A percentile compares a stretch with the other conserved stretches of the same genome.
These are phyloP conservation scores for Nicotiana attenuata DNA, from an alignment of 257 asterid species.

Conservation along the genomic window DNA sequence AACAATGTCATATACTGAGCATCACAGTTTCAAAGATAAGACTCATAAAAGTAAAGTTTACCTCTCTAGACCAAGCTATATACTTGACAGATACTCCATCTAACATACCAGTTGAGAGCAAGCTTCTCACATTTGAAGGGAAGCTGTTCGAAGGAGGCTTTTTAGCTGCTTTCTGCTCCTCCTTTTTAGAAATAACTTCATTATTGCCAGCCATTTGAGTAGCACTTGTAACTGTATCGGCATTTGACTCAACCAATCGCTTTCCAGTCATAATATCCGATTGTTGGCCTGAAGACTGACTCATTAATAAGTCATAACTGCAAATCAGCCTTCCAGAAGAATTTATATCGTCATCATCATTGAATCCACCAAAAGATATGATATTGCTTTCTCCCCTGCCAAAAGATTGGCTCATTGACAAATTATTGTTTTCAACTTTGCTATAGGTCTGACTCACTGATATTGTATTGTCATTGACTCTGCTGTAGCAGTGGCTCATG, in stretches of 20 bases:
- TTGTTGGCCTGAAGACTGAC: constrained; percentile 17
- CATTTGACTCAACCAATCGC: constrained; percentile 10
- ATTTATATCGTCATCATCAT: constrained; percentile 17
- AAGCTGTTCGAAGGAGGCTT: constrained; percentile 20
- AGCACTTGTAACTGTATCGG: constrained; percentile 11
- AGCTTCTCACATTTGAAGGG: constrained; percentile 31
- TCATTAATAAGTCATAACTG: constrained; percentile 25
- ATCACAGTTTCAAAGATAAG: background rate
- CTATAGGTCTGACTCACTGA: background rate
- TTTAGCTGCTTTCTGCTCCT: constrained; percentile 18
- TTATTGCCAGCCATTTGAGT: constrained; percentile 8
- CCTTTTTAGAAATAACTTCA: constrained; percentile 15
- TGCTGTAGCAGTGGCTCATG: constrained; percentile 12
- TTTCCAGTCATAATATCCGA: constrained; percentile 12
- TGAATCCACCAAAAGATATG: constrained; percentile 27
- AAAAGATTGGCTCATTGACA: constrained; percentile 15
- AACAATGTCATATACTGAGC: background rate
- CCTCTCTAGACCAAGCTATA: constrained; percentile 28
- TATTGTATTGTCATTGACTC: background rate
- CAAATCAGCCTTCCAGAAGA: constrained; percentile 22
- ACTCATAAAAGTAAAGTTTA: constrained; percentile 1
- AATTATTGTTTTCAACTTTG: background rate
- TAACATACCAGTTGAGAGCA: constrained; percentile 27
- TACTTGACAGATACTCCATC: constrained; percentile 30
- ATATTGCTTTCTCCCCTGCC: constrained; percentile 22